These are phyloP conservation scores for Paramecium sonneborni DNA, from an alignment of 73 alveolate genomes.

Conservation along the genomic window DNA sequence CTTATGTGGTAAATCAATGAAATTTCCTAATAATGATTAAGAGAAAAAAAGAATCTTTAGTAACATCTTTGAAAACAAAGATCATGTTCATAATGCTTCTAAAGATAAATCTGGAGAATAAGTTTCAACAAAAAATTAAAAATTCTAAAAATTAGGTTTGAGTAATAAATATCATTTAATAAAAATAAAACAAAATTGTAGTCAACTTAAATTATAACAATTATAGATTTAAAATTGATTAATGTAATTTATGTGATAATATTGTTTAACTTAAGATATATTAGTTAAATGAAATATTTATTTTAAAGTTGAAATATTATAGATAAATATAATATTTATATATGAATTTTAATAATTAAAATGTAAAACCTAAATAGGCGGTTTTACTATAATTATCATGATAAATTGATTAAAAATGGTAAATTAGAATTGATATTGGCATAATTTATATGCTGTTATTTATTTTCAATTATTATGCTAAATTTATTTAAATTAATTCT, in stretches of 20 bases:
- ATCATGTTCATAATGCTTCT: background rate
- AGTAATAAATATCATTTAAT: constrained; percentile 11
- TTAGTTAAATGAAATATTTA: background rate
- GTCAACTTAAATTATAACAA: background rate
- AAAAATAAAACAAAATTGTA: constrained; percentile 25
- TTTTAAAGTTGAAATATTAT: too few species aligned
- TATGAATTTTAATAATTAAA: background rate
- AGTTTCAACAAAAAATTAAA: background rate
- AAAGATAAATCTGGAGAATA: constrained; percentile 12
- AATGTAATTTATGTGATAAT: background rate
- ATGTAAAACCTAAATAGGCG: background rate
- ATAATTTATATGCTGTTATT: background rate
- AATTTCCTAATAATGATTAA: background rate
- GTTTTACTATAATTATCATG: background rate
- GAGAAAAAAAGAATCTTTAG: constrained; percentile 20
- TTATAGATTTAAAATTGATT: background rate
- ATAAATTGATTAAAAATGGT: background rate
- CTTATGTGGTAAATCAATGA: constrained; percentile 41
- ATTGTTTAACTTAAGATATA: background rate
- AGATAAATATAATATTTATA: background rate
- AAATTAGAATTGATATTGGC: background rate
- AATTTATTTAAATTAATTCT: background rate
- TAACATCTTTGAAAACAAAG: background rate
- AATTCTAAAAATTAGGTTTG: constrained; percentile 9
- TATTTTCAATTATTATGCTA: background rate